Percentiles rank a stretch among this genome's conserved stretches.
Evolutionary conservation across 306 rosid genomes (phyloP).

Genomic region (Corylus americana): DNA sequence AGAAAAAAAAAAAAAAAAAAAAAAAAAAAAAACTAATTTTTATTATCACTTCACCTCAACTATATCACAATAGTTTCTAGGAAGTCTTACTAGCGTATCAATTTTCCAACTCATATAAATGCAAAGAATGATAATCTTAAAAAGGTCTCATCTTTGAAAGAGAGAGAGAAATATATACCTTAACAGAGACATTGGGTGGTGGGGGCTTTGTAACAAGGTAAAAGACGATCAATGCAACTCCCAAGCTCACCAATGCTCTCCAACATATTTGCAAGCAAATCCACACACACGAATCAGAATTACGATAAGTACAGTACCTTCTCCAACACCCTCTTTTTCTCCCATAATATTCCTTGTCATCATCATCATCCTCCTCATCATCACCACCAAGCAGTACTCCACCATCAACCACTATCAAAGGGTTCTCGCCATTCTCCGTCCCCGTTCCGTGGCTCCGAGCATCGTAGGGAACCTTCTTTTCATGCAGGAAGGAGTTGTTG

Average conservation of each 20-base stretch:
- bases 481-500: constrained; percentile 55
- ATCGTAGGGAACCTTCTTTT: constrained; percentile 64
- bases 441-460: constrained; percentile 44
- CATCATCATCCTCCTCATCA: background rate
- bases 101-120: no score
- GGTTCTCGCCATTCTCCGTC: constrained; percentile 46
- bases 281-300: constrained; percentile 70
- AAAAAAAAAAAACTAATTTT: no score
- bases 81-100: no score
- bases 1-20: no score
- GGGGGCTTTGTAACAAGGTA: constrained; percentile 82
- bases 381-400: background rate
- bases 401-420: constrained; percentile 20
- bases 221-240: constrained; percentile 79
- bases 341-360: constrained; percentile 38
- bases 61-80: no score
- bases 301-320: constrained; percentile 52
- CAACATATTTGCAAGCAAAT: constrained; percentile 73
- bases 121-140: background rate
- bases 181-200: constrained; percentile 58
- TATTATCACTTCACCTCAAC: no score
- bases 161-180: constrained; percentile 41
- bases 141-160: background rate
- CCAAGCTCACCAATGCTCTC: constrained; percentile 66
- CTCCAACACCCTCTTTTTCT: constrained; percentile 49